These are phyloP conservation scores for Centella asiatica DNA, from an alignment of 129 eudicot species.

Conservation along the genomic window DNA sequence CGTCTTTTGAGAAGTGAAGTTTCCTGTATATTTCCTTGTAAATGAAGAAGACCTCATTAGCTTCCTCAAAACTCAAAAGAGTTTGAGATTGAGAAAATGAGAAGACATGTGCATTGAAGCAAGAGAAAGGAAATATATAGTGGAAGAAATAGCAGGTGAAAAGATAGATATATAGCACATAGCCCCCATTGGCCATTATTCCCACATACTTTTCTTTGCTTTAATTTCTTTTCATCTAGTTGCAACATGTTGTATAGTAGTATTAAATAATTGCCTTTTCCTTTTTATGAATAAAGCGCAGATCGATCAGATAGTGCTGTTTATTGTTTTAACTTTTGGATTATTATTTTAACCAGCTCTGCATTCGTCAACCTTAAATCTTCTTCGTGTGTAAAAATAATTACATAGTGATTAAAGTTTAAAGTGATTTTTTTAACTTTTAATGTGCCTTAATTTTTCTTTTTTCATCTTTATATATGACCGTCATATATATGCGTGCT, in stretches of 20 bases:
- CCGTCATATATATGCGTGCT: too few relatives aligned
- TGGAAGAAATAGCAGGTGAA: slow-evolving; percentile 37
- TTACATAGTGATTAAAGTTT: too few relatives aligned
- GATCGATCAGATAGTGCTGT: neutral
- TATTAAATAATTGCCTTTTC: neutral
- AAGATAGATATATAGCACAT: slow-evolving; percentile 25
- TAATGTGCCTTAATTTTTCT: too few relatives aligned
- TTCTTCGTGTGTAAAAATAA: too few relatives aligned
- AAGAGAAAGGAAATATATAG: slow-evolving; percentile 40
- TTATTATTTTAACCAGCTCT: neutral
- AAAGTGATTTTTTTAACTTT: too few relatives aligned
- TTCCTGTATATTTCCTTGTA: slow-evolving; percentile 18
- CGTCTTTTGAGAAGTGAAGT: slow-evolving; percentile 29
- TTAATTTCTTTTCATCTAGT: slow-evolving; percentile 17
- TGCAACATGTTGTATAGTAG: slow-evolving; percentile 16
- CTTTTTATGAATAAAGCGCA: slow-evolving; percentile 16
- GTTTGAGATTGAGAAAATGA: too few relatives aligned
- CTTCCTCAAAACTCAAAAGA: slow-evolving; percentile 16
- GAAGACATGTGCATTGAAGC: slow-evolving; percentile 35
- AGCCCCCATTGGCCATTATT: too few relatives aligned
- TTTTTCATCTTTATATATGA: too few relatives aligned
- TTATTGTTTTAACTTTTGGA: slow-evolving; percentile 4
- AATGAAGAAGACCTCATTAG: slow-evolving; percentile 17
- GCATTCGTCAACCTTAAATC: neutral
- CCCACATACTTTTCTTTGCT: slow-evolving; percentile 11